These are phyloP conservation scores for Petasospora rhodanensis DNA, from an alignment of 1,139 yeast species.

Conservation along the genomic window DNA sequence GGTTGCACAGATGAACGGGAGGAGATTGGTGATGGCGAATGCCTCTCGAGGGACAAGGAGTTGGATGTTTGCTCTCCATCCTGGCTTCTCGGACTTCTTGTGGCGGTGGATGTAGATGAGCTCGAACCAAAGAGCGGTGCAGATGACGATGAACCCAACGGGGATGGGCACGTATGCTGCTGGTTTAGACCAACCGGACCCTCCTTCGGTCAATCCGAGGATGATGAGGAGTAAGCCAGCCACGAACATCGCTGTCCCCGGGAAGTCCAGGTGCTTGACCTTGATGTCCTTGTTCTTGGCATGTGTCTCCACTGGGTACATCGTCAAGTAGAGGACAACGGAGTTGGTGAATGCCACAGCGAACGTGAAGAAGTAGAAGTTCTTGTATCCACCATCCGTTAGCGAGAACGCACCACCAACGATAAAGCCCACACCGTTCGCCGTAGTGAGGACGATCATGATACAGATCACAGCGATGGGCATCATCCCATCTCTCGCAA, in stretches of 20 bases:
- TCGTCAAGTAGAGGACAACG: slow-evolving; percentile 12
- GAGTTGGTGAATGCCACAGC: slow-evolving; percentile 18
- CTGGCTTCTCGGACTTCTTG: slow-evolving; percentile 4
- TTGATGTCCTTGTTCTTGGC: slow-evolving; percentile 13
- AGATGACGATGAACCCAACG: slow-evolving; percentile 17
- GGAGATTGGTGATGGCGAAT: slow-evolving; percentile 19
- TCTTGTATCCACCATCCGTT: slow-evolving; percentile 29
- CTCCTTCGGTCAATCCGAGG: slow-evolving; percentile 35
- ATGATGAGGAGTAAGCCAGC: slow-evolving; percentile 29
- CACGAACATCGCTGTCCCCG: slow-evolving; percentile 27
- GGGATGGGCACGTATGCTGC: slow-evolving; percentile 27
- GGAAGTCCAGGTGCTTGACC: slow-evolving; percentile 26
- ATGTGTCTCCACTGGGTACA: slow-evolving; percentile 4
- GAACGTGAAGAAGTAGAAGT: slow-evolving; percentile 29
- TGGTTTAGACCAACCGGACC: slow-evolving; percentile 30
- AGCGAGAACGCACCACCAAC: slow-evolving; percentile 35
- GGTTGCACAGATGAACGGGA: slow-evolving; percentile 11
- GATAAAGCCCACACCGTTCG: slow-evolving; percentile 30
- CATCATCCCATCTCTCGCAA: slow-evolving; percentile 22
- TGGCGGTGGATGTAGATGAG: slow-evolving; percentile 7
- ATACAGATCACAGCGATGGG: slow-evolving; percentile 25
- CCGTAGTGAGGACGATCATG: slow-evolving; percentile 21
- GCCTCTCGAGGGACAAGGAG: slow-evolving; percentile 21
- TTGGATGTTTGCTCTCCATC: slow-evolving; percentile 5
- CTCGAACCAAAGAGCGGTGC: slow-evolving; percentile 15